Evolutionary conservation across 208 protist genomes (phyloP), one percentile per base, ranked within the genome.

Genomic region (Wallacemonas sp.): DNA sequence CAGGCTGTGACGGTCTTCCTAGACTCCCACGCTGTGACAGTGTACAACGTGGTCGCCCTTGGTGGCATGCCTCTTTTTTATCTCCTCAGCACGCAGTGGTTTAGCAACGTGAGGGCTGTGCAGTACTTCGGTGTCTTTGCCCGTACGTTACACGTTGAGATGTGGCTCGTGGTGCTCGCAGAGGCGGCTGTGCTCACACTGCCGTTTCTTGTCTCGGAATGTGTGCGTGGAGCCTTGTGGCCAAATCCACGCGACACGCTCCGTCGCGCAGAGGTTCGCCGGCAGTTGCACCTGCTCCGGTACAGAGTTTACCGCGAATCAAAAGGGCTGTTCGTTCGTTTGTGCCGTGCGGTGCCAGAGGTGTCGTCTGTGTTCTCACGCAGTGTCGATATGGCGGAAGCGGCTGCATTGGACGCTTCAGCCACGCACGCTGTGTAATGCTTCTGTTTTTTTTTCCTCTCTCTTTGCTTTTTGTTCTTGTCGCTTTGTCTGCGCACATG

Each of bases 21-120:
- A 22, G 89, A 97, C 48, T 97, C 92, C 27, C 77, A 97, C 71
- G 73, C 83, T 2, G 61, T 97, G 17, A 97, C 92, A 10, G 65
- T 72, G 41, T 60, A 80, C 5, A 95, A 95, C 53, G 42, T 83
- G 3, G 44, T 92, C 30, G 68, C 53, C 50, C 71, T 95, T 13
- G 26, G 91, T 24, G 84, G 76, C 13, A 93, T 92, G 85, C 89
- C 89, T 2, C 9, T 79, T 2, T 48, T 91, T 19, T 93, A 92
- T 61, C 22, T 86, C 21, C 63, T 71, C 9, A 60, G 70, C 4
- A 90, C 83, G 1, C 41, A 73, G 0, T 27, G 63, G 2, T 92
- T 81, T 61, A 89, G 82, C 57, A 58, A 70, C 38, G 42, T 83
- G 2, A 58, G 68, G 2, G 29, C 39, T 3, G 48, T 91, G 15